These are phyloP conservation scores for Puccinia triticina DNA, from an alignment of 1,284 basidiomycete species.

Conservation along the genomic window DNA sequence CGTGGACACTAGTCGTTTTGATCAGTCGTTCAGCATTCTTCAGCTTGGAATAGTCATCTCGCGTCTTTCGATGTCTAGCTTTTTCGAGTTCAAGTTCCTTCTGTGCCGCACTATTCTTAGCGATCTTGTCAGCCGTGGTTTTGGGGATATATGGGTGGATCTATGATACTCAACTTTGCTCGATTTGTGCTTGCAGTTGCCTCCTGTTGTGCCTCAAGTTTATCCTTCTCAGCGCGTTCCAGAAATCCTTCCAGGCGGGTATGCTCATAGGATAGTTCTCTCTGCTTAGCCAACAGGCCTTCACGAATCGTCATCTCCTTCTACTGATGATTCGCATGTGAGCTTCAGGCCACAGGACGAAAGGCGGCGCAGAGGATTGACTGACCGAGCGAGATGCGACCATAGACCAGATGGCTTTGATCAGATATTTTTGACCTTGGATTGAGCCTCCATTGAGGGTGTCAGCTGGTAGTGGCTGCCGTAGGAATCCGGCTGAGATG, in stretches of 20 bases:
- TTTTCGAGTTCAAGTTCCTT: constrained; percentile 42
- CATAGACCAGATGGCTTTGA: constrained; percentile 44
- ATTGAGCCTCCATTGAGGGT: constrained; percentile 30
- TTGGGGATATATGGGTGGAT: too few species aligned
- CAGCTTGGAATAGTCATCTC: constrained; percentile 29
- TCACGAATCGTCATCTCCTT: constrained; percentile 43
- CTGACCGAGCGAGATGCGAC: constrained; percentile 38
- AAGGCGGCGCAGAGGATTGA: neutral
- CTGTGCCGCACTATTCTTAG: constrained; percentile 19
- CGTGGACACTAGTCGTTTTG: constrained; percentile 27
- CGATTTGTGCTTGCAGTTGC: constrained; percentile 42
- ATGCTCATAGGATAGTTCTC: constrained; percentile 40
- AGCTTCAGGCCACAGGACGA: neutral
- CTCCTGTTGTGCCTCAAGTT: constrained; percentile 38
- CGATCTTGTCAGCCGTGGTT: too few species aligned
- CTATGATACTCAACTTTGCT: constrained; percentile 23
- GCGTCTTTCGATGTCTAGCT: constrained; percentile 39
- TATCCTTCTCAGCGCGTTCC: constrained; percentile 34
- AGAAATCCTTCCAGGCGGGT: constrained; percentile 34
- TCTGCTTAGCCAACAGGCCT: constrained; percentile 22
- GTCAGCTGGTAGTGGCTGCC: constrained; percentile 31
- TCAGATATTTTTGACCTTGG: constrained; percentile 28
- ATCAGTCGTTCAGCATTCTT: constrained; percentile 35
- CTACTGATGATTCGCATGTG: constrained; percentile 10
- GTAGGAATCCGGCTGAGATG: constrained; percentile 40